phyloP scores from a whole-genome alignment of 805 yeast genomes.

The Candida koratica region DNA sequence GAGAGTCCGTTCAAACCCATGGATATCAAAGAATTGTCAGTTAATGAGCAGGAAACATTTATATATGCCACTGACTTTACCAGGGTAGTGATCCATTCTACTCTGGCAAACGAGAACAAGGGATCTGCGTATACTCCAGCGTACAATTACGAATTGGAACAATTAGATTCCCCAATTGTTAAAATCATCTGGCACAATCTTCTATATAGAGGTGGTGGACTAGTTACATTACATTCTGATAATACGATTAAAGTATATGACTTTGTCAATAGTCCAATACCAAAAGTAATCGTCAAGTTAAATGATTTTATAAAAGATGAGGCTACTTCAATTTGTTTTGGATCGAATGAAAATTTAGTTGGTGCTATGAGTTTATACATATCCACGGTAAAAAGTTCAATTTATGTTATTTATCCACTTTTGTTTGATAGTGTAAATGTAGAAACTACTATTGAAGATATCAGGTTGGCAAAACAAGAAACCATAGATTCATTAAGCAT shows the following conservation, averaged over 20 bases:
- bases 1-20: constrained; percentile 12
- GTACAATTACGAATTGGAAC: constrained; percentile 16
- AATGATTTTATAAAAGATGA: constrained; percentile 9
- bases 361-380: constrained; percentile 32
- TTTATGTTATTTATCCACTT: constrained; percentile 30
- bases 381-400: constrained; percentile 17
- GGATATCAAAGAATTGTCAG: constrained; percentile 28
- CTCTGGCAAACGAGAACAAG: background rate
- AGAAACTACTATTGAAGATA: background rate
- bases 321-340: constrained; percentile 28
- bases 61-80: constrained; percentile 24
- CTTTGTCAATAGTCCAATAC: background rate
- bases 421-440: constrained; percentile 8
- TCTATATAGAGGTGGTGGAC: constrained; percentile 18
- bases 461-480: constrained; percentile 8
- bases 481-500: constrained; percentile 7
- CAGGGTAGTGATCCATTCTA: constrained; percentile 11
- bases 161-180: constrained; percentile 15
- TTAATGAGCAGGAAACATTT: constrained; percentile 41
- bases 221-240: constrained; percentile 24
- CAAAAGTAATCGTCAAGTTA: constrained; percentile 4
- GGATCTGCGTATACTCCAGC: background rate
- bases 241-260: constrained; percentile 15
- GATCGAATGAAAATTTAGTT: constrained; percentile 20
- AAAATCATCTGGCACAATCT: constrained; percentile 27